Evolutionary conservation across 2,329 filamentous ascomycete species (phyloP), one percentile per base, ranked within the genome.

Genomic region (Ceratocystis colombiana): DNA sequence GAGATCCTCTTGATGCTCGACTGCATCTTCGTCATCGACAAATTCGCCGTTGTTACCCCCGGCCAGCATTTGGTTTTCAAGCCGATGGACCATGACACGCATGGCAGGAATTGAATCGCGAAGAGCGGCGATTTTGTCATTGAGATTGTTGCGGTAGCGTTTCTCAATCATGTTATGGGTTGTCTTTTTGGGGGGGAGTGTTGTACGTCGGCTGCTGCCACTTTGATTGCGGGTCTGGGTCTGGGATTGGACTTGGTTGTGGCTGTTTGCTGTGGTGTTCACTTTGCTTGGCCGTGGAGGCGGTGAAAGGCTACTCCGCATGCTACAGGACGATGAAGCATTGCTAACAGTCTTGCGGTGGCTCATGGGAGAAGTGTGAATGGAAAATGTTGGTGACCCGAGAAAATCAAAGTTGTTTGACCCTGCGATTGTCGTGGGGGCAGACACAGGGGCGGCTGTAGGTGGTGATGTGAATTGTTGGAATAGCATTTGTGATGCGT

Each of bases 151-250:
- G 70, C 89, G 85, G 75, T 92, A 93, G 66, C 89, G 80, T 77
- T 92, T 92, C 76, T 93, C 89, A 70, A 92, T 90, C 76, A 92
- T 88, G 76, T 91, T 92, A 76, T 93, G 89, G 7, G 88, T 87
- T 41, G 88, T 88, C 78, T 91, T 92, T 77, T 90, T 91, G 28
- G 66, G 68, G n/a, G 62, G 64, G 5, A 65, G 62, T 4, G 65
- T 63, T 72, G 45, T 67, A 48, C 25, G 66, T 46, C 25, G 63
- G 25, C 30, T 59, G 53, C 22, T 59, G 12, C 33, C 6, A 12
- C 28, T 33, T 25, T 33, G 53, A n/a, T 30, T 59, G 28, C 17
- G 53, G 4, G 45, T 22, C 25, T 45, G 45, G 8, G 25, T n/a
- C 28, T 37, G 25, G 12, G 45, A 25, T 17, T 44, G 59, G 12